Evolutionary conservation across 148 eudicot species (phyloP), one percentile per base, ranked within the genome.

Genomic region (Vaccinium corymbosum): DNA sequence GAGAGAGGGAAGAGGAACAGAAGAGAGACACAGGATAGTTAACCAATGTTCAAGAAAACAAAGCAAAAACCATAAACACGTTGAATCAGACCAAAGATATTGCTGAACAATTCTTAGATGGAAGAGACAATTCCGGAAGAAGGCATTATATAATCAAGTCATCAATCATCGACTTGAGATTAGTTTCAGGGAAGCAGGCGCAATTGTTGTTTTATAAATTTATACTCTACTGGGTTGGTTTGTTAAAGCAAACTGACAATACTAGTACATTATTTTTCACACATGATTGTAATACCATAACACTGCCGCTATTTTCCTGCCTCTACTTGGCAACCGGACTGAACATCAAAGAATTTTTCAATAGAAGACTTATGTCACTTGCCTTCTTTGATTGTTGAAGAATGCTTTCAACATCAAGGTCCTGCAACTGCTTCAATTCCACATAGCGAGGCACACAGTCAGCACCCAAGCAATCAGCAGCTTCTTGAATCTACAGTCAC

Each of bases 381-480:
- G 85, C 98, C 90, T 89, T 86, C 32, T 90, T 84, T 64, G 92
- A 85, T 82, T 89, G 89, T 49, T 75, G 82, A 55, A 91, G 88
- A 81, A 92, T 87, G 78, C 84, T 85, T 78, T 87, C 93, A 76
- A 92, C 87, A 82, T 90, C 94, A 72, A 97, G 90, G 78, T 89
- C 90, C 19, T 84, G 78, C 70, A 91, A 84, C 75, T 93, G 90
- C 94, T 93, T 94, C 81, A 86, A 80, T 85, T 92, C 92, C 83
- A 97, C 95, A 86, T 92, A 88, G 76, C 94, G 98, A 57, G 99
- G 97, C 73, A 92, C 93, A 89, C 93, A 89, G 70, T 93, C 97
- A 64, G 97, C 98, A 25, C 95, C 97, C 85, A 97, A 89, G 86
- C 94, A 92, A 87, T 93, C 95, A 79, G 99, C 98, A 85, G 95